Base-by-base conservation (phyloP, 441 rosid species). In the Erodium moschatum region DNA sequence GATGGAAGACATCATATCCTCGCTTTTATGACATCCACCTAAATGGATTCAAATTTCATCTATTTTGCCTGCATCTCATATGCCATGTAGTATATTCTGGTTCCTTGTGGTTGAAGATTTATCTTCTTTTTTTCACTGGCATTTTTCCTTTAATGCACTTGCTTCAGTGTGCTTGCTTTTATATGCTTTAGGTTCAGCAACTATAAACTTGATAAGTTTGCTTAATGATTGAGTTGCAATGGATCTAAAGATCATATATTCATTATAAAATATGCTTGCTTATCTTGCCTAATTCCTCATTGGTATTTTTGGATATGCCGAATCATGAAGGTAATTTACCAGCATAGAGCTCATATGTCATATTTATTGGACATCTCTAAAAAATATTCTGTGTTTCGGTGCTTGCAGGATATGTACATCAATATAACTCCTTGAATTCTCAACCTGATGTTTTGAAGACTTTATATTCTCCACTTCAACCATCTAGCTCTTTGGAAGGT, bases 371-470 rank as follows among this genome's bases (percentile, higher is more conserved):
- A 56, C 24, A 19, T 60, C 12, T 7, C 9, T 60, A 6, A 52
- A 50, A 50, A 42, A 15, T 15, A 40, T 48, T 48, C 6, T 50
- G 29, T 72, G 21, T 74, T 60, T 69, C 66, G 72, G 74, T 72
- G 54, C 67, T 69, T 75, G 81, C 87, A 93, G 98, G 96, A 75
- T 89, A 91, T 75, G 80, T 93, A 19, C 88, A 89, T 72, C 88
- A 83, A 79, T 93, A 93, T 83, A 93, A 91, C 75, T 87, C 93
- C 0, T 71, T 90, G 69, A 85, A 93, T 75, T 91, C 98, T 69
- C 85, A 89, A 73, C 98, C 98, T 72, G 98, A 93, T 79, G 92
- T 93, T 70, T 82, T 91, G 85, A 93, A 91, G 76, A 86, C 98
- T 56, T 74, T 93, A 42, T 93, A 91, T 83, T 93, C 98, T 73